Evolutionary conservation across 192 early-diverging fungal genomes (phyloP), one percentile per base, ranked within the genome.

Genomic region (Backusella liffmaniae): DNA sequence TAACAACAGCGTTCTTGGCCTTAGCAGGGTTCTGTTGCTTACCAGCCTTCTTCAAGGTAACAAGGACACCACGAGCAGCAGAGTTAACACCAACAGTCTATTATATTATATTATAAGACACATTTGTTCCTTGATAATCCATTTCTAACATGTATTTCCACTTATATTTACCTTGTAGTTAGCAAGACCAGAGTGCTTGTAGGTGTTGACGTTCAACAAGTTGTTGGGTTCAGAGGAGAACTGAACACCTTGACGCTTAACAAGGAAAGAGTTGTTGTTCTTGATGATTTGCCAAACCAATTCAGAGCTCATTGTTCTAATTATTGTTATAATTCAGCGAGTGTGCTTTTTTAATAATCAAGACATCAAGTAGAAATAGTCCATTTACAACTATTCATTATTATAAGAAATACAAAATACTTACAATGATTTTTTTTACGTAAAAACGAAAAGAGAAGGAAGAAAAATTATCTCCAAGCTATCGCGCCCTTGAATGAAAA

Each of bases 141-240:
- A n/a, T 62, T 56, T 62, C 46, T 10, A 46, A 18, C 32, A 67
- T 35, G 35, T 12, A 4, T 59, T 1, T 49, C 16, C n/a, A 42
- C 73, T 32, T 42, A 59, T 53, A 73, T 41, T 26, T 82, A 90
- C 91, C 92, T 93, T 92, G 72, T 84, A 84, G 89, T 91, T 90
- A 74, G 92, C 92, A 82, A 95, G 66, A 66, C 92, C 92, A 80
- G 92, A 91, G 88, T 88, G 91, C 89, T 95, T 95, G 88, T 86
- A 91, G 67, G 92, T 87, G 90, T 96, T 90, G 76, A 84, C 71
- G 86, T 96, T 95, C 77, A 84, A 83, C 76, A 95, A 83, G 90
- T 95, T 95, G 70, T 86, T 86, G 68, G 87, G 82, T 83, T 95
- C 94, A 32, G 89, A 76, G 76, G 87, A 89, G 84, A 95, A 88